A percentile compares a stretch with the other conserved stretches of the same genome.
These are phyloP conservation scores for Asparagopsis taxiformis DNA, from an alignment of 31 red algal genomes.

Conservation along the genomic window DNA sequence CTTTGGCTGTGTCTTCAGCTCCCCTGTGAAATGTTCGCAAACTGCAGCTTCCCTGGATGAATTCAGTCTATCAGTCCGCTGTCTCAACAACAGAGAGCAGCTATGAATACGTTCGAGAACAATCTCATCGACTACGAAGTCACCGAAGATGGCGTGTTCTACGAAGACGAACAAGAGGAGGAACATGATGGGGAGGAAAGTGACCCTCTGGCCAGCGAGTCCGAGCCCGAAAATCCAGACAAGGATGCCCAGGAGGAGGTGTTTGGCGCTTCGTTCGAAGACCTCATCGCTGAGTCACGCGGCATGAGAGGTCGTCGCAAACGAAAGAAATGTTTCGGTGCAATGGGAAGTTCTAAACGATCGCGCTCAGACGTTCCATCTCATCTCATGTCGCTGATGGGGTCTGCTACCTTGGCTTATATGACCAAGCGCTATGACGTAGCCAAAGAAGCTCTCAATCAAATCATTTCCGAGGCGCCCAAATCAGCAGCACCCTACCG, in stretches of 20 bases:
- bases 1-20: too few relatives aligned
- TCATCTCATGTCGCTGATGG: slow-evolving; percentile 72
- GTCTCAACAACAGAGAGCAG: background rate
- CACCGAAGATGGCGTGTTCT: slow-evolving; percentile 7
- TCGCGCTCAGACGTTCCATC: slow-evolving; percentile 47
- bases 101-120: slow-evolving; percentile 9
- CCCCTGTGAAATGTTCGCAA: too few relatives aligned
- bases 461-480: slow-evolving; percentile 70
- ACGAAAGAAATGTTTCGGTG: slow-evolving; percentile 5
- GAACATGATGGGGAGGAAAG: slow-evolving; percentile 62
- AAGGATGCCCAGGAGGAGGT: slow-evolving; percentile 27
- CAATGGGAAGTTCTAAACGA: slow-evolving; percentile 10
- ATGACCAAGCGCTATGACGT: slow-evolving; percentile 56
- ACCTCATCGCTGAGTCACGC: slow-evolving; percentile 51
- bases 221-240: slow-evolving; percentile 9
- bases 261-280: slow-evolving; percentile 70
- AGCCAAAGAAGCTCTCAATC: slow-evolving; percentile 37
- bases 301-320: slow-evolving; percentile 34
- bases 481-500: slow-evolving; percentile 69
- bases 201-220: slow-evolving; percentile 52
- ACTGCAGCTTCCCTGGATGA: too few relatives aligned
- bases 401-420: slow-evolving; percentile 67
- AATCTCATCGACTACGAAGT: slow-evolving; percentile 23
- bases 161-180: slow-evolving; percentile 8
- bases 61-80: too few relatives aligned